Percentiles rank a stretch among this genome's conserved stretches.
Evolutionary conservation across 108 stramenopile species (phyloP).

Genomic region (Pseudonitzschia delicatissima): DNA sequence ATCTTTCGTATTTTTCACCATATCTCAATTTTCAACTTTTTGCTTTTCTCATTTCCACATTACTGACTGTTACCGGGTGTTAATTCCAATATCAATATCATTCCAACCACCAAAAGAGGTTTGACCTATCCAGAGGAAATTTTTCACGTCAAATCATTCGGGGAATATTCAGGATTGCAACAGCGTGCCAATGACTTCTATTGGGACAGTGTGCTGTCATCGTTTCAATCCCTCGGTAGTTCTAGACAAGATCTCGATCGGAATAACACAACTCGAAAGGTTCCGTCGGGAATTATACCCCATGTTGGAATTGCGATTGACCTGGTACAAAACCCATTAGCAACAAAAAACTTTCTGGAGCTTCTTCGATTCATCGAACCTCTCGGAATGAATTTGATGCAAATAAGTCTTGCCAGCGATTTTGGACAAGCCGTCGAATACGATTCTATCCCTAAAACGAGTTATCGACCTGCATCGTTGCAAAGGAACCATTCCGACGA

Average conservation of each 20-base stretch:
- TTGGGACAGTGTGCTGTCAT: slow-evolving; percentile 4
- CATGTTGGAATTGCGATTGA: slow-evolving; percentile 3
- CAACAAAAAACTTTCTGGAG: neutral
- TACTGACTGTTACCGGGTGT: neutral
- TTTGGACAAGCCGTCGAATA: slow-evolving; percentile 16
- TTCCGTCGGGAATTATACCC: neutral
- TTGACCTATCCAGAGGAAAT: slow-evolving; percentile 3
- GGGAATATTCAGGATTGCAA: neutral
- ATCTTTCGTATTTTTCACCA: neutral
- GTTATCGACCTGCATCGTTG: neutral
- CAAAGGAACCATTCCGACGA: neutral
- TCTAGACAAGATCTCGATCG: neutral
- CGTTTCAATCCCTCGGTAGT: neutral
- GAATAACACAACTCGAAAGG: neutral
- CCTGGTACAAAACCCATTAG: neutral
- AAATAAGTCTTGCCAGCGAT: slow-evolving; percentile 27
- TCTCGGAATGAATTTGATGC: slow-evolving; percentile 31
- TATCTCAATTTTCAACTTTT: neutral
- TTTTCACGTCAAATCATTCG: neutral
- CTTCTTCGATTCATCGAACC: neutral
- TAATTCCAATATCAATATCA: neutral
- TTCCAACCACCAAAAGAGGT: neutral
- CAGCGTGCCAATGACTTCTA: neutral
- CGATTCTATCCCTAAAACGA: neutral
- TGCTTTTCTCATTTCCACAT: neutral